Base-by-base conservation (phyloP, 1,139 yeast genomes). In the Diutina siamensis region DNA sequence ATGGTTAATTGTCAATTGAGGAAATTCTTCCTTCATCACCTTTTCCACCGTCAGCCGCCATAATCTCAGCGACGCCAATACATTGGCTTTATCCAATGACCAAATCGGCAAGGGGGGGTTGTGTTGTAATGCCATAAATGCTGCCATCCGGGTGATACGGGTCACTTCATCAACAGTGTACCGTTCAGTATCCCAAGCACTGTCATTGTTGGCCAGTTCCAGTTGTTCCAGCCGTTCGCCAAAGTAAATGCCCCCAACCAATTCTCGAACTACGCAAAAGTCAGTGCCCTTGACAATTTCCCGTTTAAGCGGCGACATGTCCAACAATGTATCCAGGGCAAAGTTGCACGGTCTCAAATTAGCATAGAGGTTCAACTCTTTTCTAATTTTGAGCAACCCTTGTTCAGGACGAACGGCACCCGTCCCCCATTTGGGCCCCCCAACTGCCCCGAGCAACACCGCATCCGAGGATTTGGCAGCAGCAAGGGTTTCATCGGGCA, bases 391-490 rank as follows among this genome's bases (percentile, higher is more conserved):
- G 53, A 92, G 75, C 56, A 92, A 75, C 50, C 98, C 98, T 66
- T 87, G 97, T 65, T 92, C 98, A 45, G 98, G 98, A 68, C 98
- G 81, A 45, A 92, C 97, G 15, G 75, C 58, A 28, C 92, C 97
- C 34, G 97, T 85, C 33, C 94, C 94, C 98, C 98, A 92, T 67
- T 92, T 92, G 50, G 98, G 98, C 27, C 98, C 98, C 52, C 98
- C 98, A 25, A 92, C 98, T 4, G 98, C 97, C 52, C 98, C 98
- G 49, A 92, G 73, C 52, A 92, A 70, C 18, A 92, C 95, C 34
- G 98, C 98, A 61, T 92, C 95, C 1, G 97, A 83, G 44, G 67
- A 67, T 65, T 85, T 88, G 44, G 97, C 78, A n/a, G 95, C 87
- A 45, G 71, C 84, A 46, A 92, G 73, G 2, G 97, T 74, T 47